A percentile compares a stretch with the other conserved stretches of the same genome.
These are phyloP conservation scores for Aspergillus unguis DNA, from an alignment of 2,329 filamentous ascomycete species.

Conservation along the genomic window DNA sequence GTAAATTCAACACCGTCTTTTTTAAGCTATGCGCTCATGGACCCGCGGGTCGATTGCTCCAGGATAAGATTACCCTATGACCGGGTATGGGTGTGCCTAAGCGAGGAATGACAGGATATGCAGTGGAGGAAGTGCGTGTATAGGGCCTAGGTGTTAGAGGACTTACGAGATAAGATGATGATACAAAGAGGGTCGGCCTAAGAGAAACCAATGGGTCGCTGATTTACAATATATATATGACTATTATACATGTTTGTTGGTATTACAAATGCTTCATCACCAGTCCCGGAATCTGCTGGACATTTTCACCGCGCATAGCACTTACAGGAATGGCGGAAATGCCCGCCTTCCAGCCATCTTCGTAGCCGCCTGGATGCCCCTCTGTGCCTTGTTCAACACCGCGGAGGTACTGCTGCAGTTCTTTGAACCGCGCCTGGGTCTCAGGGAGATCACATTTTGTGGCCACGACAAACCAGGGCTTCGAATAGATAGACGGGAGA, in stretches of 20 bases:
- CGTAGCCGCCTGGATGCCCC: conserved; percentile 71
- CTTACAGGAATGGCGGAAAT: conserved; percentile 76
- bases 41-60: too few species aligned
- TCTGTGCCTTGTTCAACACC: conserved; percentile 60
- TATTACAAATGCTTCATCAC: conserved; percentile 40
- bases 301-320: conserved; percentile 81
- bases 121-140: too few species aligned
- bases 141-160: too few species aligned
- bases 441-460: conserved; percentile 83
- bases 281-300: conserved; percentile 53
- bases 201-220: not conserved
- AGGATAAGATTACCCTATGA: too few species aligned
- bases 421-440: conserved; percentile 73
- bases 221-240: conserved; percentile 4
- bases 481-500: conserved; percentile 75
- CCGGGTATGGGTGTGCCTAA: too few species aligned
- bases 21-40: too few species aligned
- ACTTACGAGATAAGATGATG: too few species aligned
- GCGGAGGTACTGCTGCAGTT: conserved; percentile 67
- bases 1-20: too few species aligned
- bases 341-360: conserved; percentile 58
- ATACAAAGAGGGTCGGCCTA: too few species aligned
- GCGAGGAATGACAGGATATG: too few species aligned
- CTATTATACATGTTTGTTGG: not conserved
- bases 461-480: conserved; percentile 95